Evolutionary conservation across 768 basidiomycete species (phyloP).

Genomic region (Naganishia onofrii): DNA sequence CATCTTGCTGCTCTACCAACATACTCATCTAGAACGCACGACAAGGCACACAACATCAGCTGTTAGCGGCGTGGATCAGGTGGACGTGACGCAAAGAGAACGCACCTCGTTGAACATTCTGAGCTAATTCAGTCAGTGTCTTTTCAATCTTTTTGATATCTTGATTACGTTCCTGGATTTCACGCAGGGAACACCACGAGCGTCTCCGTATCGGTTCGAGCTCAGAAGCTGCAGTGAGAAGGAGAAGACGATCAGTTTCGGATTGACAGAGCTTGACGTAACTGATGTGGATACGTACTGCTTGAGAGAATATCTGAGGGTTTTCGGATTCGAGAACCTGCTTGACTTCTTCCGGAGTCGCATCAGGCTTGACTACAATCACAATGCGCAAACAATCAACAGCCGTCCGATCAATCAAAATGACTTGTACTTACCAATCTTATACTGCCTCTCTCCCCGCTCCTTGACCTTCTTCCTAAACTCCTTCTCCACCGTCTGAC

Average conservation of each 20-base stretch:
- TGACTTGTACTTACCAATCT: constrained; percentile 49
- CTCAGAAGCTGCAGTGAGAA: constrained; percentile 60
- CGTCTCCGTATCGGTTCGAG: constrained; percentile 78
- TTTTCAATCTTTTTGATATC: constrained; percentile 81
- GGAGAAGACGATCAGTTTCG: neutral
- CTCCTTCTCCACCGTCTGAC: constrained; percentile 56
- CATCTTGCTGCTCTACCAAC: constrained; percentile 75
- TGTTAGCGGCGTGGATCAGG: neutral
- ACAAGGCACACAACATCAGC: neutral
- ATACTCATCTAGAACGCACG: constrained; percentile 64
- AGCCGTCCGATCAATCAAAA: neutral
- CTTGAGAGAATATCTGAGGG: constrained; percentile 70
- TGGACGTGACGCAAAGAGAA: neutral
- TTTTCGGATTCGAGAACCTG: constrained; percentile 68
- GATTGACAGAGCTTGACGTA: neutral
- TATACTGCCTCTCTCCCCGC: constrained; percentile 56
- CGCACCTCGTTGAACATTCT: constrained; percentile 77
- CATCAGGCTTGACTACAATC: constrained; percentile 66
- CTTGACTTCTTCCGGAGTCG: constrained; percentile 73
- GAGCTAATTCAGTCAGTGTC: constrained; percentile 82
- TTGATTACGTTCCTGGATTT: constrained; percentile 83
- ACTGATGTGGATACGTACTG: constrained; percentile 40
- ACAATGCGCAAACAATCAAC: neutral
- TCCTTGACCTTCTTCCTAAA: constrained; percentile 56
- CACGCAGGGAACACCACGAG: constrained; percentile 74